These are phyloP conservation scores for Gypsophila paniculata DNA, from an alignment of 179 eudicot genomes.

Conservation along the genomic window DNA sequence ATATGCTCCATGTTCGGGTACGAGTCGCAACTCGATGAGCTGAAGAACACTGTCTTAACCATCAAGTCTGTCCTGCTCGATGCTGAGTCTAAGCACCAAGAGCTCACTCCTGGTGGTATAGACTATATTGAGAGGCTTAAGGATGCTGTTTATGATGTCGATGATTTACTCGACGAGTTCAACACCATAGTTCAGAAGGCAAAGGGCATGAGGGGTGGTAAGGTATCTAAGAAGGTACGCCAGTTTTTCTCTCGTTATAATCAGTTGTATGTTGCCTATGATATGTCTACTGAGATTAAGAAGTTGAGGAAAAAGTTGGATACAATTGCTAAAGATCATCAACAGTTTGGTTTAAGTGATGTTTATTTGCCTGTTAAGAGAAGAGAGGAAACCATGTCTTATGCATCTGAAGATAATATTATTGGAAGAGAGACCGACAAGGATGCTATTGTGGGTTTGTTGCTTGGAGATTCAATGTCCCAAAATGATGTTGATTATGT, in stretches of 20 bases:
- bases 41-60: slow-evolving; percentile 13
- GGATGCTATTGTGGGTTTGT: slow-evolving; percentile 9
- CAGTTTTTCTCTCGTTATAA: slow-evolving; percentile 18
- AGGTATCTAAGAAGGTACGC: not conserved
- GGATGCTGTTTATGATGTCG: slow-evolving; percentile 20
- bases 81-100: slow-evolving; percentile 10
- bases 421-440: slow-evolving; percentile 29
- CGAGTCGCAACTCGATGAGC: slow-evolving; percentile 19
- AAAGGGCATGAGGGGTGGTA: slow-evolving; percentile 2
- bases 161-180: slow-evolving; percentile 29
- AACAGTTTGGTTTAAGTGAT: slow-evolving; percentile 11
- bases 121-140: slow-evolving; percentile 26
- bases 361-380: not conserved
- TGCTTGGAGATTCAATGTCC: not conserved
- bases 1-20: slow-evolving; percentile 14
- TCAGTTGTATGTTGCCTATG: not conserved
- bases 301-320: slow-evolving; percentile 24
- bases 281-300: slow-evolving; percentile 22
- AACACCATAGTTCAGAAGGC: slow-evolving; percentile 10
- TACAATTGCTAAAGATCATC: slow-evolving; percentile 9
- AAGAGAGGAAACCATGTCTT: slow-evolving; percentile 19
- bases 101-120: not conserved
- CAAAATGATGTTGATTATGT: not conserved
- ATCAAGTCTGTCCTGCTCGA: slow-evolving; percentile 27
- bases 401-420: not conserved